Evolutionary conservation across 495 filamentous ascomycete genomes (phyloP).

Genomic region (Penicillium waksmanii): DNA sequence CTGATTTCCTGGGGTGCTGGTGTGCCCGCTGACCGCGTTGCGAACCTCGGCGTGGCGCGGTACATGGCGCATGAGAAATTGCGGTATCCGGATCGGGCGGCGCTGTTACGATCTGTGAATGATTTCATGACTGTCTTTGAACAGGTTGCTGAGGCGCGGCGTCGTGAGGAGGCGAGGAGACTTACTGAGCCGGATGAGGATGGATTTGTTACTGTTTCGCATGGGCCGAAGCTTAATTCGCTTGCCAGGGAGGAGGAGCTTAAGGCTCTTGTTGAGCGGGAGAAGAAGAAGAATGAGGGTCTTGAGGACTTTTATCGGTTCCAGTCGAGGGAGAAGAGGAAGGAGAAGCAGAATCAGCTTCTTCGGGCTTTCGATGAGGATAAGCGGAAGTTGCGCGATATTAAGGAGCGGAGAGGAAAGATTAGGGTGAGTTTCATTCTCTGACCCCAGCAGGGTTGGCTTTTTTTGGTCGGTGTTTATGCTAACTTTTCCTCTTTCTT

Average conservation of each 20-base stretch:
- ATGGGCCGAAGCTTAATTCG: constrained; percentile 71
- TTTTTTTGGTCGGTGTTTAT: neutral
- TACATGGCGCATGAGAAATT: constrained; percentile 66
- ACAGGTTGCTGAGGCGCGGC: constrained; percentile 65
- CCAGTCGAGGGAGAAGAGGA: constrained; percentile 86
- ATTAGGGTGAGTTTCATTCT: constrained; percentile 43
- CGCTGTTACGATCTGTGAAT: constrained; percentile 72
- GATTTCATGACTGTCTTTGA: constrained; percentile 78
- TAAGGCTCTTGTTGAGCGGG: constrained; percentile 69
- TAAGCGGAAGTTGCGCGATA: constrained; percentile 54
- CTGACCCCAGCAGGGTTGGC: neutral
- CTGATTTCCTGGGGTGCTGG: constrained; percentile 65
- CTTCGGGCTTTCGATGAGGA: constrained; percentile 58
- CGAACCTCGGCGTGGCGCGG: constrained; percentile 61
- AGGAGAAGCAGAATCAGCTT: constrained; percentile 75
- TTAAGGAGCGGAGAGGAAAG: constrained; percentile 54
- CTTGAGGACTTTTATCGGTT: constrained; percentile 89
- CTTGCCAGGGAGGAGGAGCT: constrained; percentile 76
- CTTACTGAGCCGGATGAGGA: constrained; percentile 87
- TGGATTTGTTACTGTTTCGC: constrained; percentile 89
- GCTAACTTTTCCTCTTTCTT: constrained; percentile 36
- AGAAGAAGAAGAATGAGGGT: constrained; percentile 70
- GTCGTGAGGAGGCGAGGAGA: constrained; percentile 61
- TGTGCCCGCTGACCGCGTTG: constrained; percentile 49
- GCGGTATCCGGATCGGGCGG: constrained; percentile 66